These are phyloP conservation scores for Taxawa tesnikishii DNA, from an alignment of 2,329 filamentous ascomycete species.

Conservation along the genomic window DNA sequence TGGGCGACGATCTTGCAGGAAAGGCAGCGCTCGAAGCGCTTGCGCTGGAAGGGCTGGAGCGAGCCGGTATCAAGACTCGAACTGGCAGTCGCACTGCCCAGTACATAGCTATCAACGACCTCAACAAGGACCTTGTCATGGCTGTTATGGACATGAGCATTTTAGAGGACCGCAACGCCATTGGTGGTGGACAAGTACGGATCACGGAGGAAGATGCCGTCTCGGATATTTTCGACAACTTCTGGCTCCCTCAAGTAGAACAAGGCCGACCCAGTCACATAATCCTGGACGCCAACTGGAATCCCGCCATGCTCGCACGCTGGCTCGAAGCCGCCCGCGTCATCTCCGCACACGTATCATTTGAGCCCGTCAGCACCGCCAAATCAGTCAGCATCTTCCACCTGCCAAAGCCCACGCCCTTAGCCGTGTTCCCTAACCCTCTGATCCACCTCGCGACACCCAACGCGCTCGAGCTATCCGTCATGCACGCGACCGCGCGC, in stretches of 20 bases:
- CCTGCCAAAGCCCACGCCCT: constrained; percentile 15
- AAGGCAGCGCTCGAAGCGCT: constrained; percentile 58
- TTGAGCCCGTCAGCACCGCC: constrained; percentile 77
- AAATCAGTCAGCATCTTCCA: constrained; percentile 64
- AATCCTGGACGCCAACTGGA: constrained; percentile 83
- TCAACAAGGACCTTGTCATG: constrained; percentile 69
- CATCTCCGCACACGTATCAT: constrained; percentile 51
- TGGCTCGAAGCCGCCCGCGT: constrained; percentile 54
- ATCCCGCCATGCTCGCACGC: constrained; percentile 47
- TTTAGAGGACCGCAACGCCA: constrained; percentile 33
- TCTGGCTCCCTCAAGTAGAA: constrained; percentile 50
- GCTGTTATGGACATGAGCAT: constrained; percentile 96
- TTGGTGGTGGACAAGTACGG: too few relatives aligned
- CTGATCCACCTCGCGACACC: constrained; percentile 68
- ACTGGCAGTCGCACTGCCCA: constrained; percentile 63
- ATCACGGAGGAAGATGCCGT: background rate
- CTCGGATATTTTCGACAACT: constrained; percentile 34
- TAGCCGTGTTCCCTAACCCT: constrained; percentile 43
- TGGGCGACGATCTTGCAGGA: constrained; percentile 71
- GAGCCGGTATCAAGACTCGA: constrained; percentile 44
- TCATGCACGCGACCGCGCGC: constrained; percentile 64
- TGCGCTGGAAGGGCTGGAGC: constrained; percentile 50
- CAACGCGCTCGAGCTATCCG: constrained; percentile 67
- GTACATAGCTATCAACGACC: constrained; percentile 82
- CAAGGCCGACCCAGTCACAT: constrained; percentile 57